A percentile compares a stretch with the other conserved stretches of the same genome.
phyloP scores from a whole-genome alignment of 2,329 filamentous ascomycete species.

The Bipolaris bicolor region DNA sequence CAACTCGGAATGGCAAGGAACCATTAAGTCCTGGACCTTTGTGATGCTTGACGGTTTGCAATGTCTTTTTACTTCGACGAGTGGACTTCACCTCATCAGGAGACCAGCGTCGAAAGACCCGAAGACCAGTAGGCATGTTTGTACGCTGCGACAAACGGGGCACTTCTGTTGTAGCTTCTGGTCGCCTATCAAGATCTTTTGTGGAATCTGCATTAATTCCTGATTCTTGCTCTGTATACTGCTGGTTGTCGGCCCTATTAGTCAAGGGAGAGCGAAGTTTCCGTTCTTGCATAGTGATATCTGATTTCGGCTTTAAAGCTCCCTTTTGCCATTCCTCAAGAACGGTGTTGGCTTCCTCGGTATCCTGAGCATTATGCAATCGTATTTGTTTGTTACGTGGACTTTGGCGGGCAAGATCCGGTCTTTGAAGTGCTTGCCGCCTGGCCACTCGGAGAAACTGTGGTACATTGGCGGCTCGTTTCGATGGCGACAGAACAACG shows the following conservation, averaged over 20 bases:
- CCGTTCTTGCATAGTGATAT: constrained; percentile 1
- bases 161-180: background rate
- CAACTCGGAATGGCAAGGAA: constrained; percentile 35
- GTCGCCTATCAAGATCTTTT: constrained; percentile 5
- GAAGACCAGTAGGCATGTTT: constrained; percentile 13
- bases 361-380: constrained; percentile 60
- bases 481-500: constrained; percentile 46
- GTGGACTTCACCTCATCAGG: constrained; percentile 1
- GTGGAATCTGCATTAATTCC: background rate
- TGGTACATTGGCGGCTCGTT: constrained; percentile 48
- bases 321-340: constrained; percentile 61
- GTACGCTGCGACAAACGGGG: constrained; percentile 3
- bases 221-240: constrained; percentile 8
- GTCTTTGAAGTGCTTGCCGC: constrained; percentile 56
- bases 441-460: constrained; percentile 63
- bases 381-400: constrained; percentile 60
- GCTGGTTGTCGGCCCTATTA: constrained; percentile 29
- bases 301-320: constrained; percentile 30
- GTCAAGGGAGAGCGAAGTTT: constrained; percentile 23
- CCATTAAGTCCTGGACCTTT: constrained; percentile 1
- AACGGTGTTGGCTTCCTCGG: constrained; percentile 58
- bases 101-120: constrained; percentile 18
- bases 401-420: constrained; percentile 58
- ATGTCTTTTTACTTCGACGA: constrained; percentile 4
- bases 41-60: background rate